Evolutionary conservation across 1,284 basidiomycete species (phyloP).

Genomic region (Xerocomus nothofagi): DNA sequence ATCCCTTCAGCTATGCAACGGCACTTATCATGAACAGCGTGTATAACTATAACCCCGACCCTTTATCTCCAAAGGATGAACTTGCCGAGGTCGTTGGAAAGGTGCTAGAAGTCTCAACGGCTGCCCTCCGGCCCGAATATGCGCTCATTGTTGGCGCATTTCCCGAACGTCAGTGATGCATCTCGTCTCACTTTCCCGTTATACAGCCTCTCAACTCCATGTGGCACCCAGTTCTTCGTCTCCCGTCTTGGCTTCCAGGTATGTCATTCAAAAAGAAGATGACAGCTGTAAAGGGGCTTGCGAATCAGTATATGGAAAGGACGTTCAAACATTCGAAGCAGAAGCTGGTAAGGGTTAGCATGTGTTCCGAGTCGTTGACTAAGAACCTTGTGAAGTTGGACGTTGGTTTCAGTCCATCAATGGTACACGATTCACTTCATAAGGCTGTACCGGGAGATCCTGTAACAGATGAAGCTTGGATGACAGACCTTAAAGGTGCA

Average conservation of each 20-base stretch:
- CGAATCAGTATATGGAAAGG: constrained; percentile 1
- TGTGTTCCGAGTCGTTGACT: too few species aligned
- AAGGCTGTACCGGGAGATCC: background rate
- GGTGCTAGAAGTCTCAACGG: too few species aligned
- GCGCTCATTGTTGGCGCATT: too few species aligned
- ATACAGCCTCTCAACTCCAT: too few species aligned
- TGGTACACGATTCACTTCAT: constrained; percentile 15
- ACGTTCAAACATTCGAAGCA: constrained; percentile 7
- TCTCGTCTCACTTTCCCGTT: too few species aligned
- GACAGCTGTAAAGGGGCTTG: background rate
- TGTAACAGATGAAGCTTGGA: too few species aligned
- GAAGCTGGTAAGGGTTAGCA: constrained; percentile 3
- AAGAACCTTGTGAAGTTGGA: background rate
- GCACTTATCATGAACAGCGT: background rate
- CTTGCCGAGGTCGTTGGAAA: too few species aligned
- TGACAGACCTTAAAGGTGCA: too few species aligned
- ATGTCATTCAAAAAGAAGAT: constrained; percentile 14
- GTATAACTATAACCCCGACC: constrained; percentile 4
- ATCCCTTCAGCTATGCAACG: too few species aligned
- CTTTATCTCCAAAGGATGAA: too few species aligned
- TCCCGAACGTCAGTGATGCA: background rate
- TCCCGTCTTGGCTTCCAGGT: constrained; percentile 17
- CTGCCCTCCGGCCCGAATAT: too few species aligned
- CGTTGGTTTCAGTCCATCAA: background rate
- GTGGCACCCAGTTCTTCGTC: constrained; percentile 3